Evolutionary conservation across 306 rosid species (phyloP), one percentile per base, ranked within the genome.

Genomic region (Sesbania bispinosa): DNA sequence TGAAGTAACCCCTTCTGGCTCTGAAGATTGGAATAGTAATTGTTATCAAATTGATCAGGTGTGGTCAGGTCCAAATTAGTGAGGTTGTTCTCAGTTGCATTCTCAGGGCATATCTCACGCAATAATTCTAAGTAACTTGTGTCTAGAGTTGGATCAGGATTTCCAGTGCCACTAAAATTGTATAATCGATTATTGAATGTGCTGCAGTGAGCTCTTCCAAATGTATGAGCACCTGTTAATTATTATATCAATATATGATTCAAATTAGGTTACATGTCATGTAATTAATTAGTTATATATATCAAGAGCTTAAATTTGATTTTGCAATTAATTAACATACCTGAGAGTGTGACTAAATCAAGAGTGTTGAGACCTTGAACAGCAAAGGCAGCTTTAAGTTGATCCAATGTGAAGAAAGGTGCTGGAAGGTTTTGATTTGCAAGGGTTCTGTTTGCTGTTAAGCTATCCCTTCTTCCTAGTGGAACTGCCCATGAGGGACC

Each of bases 311-410:
- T 32, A 6, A 32, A 32, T 27, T 10, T 27, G n/a, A n/a, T 36
- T 15, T 10, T 11, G 7, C 15, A 20, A n/a, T n/a, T n/a, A n/a
- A n/a, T n/a, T 41, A 15, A 16, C 9, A 29, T 83, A 83, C 89
- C 89, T 0, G 88, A 88, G 16, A 85, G 85, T 27, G 89, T 13
- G 78, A 88, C 92, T 7, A 88, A 75, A 78, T 88, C 86, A 2
- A 68, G 29, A 8, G 86, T 47, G 73, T 79, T 32, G 51, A 88
- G 88, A 11, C 82, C 86, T 33, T 78, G 74, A 18, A 0, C 14
- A 23, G 42, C 6, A 43, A 88, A 88, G 15, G 16, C 3, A 1
- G 2, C 1, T 48, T 59, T 61, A 2, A 85, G 81, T 15, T 43
- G 0, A 2, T 54, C 67, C 2, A 88, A 19, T 3, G 62, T 21